Base-by-base conservation (phyloP, 768 basidiomycete genomes). In the Lepiota brunneoincarnata region DNA sequence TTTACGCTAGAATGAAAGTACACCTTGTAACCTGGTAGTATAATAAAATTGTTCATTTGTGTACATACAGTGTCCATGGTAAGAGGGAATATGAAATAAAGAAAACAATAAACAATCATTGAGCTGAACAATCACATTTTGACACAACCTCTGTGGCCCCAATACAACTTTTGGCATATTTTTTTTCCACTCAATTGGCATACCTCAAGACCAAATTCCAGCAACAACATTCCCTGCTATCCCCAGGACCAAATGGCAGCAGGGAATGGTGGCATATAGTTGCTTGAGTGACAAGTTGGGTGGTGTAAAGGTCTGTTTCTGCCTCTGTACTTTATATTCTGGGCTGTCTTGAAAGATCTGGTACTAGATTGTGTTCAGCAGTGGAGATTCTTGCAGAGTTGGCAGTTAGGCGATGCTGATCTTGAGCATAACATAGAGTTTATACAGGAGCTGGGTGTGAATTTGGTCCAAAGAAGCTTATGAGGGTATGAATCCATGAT, bases 71-170 rank as follows among this genome's bases (percentile, higher is more conserved):
- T n/a, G n/a, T n/a, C n/a, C n/a, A n/a, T n/a, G n/a, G n/a, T n/a
- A n/a, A n/a, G n/a, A n/a, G n/a, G n/a, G n/a, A n/a, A n/a, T n/a
- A n/a, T n/a, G n/a, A n/a, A n/a, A n/a, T n/a, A n/a, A n/a, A n/a
- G n/a, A n/a, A n/a, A n/a, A n/a, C n/a, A n/a, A n/a, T n/a, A n/a
- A n/a, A n/a, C n/a, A n/a, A n/a, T n/a, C n/a, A n/a, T n/a, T n/a
- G n/a, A n/a, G n/a, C n/a, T n/a, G n/a, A n/a, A n/a, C n/a, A n/a
- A n/a, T n/a, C n/a, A n/a, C n/a, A n/a, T n/a, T n/a, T n/a, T n/a
- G n/a, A n/a, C n/a, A n/a, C n/a, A n/a, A 74, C 78, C 65, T 80
- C 78, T n/a, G 51, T 80, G 78, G 28, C 75, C 76, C 78, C 34
- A 26, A 14, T n/a, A 40, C 31, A 28, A 21, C 14, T 18, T 20